Percentiles rank a stretch among this genome's conserved stretches.
Conservation (phyloP, 129 eudicot genomes). For the Heracleum sosnowskyi region DNA sequence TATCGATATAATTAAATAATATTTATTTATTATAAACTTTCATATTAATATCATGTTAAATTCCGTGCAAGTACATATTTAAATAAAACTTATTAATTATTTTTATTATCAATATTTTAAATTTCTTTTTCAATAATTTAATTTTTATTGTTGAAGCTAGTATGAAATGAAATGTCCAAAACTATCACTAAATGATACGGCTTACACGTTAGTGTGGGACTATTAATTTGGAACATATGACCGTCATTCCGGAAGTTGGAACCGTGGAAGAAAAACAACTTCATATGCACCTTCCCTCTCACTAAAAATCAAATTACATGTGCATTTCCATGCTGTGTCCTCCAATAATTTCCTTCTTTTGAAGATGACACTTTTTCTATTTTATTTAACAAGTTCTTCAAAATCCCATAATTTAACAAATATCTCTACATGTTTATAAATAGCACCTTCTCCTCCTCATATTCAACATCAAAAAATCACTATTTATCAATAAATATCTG, state of each 20-base stretch:
- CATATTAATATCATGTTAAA: too few relatives aligned
- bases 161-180: not conserved
- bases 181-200: not conserved
- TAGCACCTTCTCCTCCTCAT: not conserved
- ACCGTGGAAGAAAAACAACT: slow-evolving; percentile 1
- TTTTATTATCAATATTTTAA: too few relatives aligned
- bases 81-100: too few relatives aligned
- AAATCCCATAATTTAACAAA: not conserved
- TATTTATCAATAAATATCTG: not conserved
- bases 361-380: not conserved
- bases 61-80: too few relatives aligned
- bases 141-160: too few relatives aligned
- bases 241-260: not conserved
- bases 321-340: not conserved
- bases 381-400: not conserved
- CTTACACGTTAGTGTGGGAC: not conserved
- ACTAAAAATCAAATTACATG: not conserved
- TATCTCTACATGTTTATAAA: not conserved
- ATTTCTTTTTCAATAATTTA: too few relatives aligned
- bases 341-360: not conserved
- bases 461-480: not conserved
- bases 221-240: not conserved
- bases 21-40: too few relatives aligned
- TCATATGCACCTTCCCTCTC: not conserved
- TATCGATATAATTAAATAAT: too few relatives aligned